Evolutionary conservation across 805 yeast species (phyloP).

Genomic region (Cyberlindnera euphorbiiphila): DNA sequence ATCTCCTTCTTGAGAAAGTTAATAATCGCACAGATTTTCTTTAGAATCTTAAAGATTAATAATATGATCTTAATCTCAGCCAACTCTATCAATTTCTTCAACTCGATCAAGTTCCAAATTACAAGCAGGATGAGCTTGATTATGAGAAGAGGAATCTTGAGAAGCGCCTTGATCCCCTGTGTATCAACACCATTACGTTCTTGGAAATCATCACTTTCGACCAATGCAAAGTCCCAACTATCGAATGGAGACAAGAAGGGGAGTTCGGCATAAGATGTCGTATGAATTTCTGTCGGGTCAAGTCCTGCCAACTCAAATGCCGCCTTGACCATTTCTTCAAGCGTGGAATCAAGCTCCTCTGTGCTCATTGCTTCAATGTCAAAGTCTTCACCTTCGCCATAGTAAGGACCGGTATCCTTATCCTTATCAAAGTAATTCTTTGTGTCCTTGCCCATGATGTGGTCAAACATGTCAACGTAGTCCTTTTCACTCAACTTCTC

Average conservation of each 20-base stretch:
- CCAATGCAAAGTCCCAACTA: slow-evolving; percentile 2
- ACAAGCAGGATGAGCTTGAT: slow-evolving; percentile 15
- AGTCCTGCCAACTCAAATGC: neutral
- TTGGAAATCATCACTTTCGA: neutral
- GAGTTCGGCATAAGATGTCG: slow-evolving; percentile 2
- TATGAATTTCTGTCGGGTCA: neutral
- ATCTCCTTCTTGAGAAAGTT: slow-evolving; percentile 14
- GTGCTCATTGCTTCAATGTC: slow-evolving; percentile 2
- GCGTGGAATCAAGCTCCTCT: neutral
- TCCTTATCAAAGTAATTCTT: slow-evolving; percentile 4
- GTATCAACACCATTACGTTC: slow-evolving; percentile 3
- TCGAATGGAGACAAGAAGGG: slow-evolving; percentile 15
- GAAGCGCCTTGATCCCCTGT: slow-evolving; percentile 10
- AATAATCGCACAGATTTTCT: slow-evolving; percentile 14
- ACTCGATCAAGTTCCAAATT: slow-evolving; percentile 20
- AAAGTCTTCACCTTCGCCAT: slow-evolving; percentile 3
- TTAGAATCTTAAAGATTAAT: slow-evolving; percentile 12
- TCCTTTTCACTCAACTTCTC: slow-evolving; percentile 18
- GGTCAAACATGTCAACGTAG: slow-evolving; percentile 19
- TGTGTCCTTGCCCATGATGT: slow-evolving; percentile 10
- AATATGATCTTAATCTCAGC: slow-evolving; percentile 16
- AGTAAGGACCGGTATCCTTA: slow-evolving; percentile 1
- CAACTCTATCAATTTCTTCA: slow-evolving; percentile 19
- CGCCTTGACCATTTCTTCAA: neutral
- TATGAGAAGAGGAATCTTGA: slow-evolving; percentile 18